Conservation (phyloP, 345 rosid genomes). For the Arabis alpina region DNA sequence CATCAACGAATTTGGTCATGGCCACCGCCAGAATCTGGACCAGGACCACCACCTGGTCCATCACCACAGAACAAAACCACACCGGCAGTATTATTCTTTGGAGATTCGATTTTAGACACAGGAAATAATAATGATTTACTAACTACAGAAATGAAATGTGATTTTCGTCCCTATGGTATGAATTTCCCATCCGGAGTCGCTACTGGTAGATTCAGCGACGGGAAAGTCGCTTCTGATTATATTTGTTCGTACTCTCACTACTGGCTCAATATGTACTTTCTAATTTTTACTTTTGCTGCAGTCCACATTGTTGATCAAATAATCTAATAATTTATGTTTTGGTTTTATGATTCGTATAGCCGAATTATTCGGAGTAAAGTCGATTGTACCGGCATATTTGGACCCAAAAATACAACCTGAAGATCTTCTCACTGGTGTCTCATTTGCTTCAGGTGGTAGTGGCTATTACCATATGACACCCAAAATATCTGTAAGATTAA, state of each 20-base stretch:
- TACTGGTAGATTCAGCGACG: conserved; percentile 55
- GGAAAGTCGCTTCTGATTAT: conserved; percentile 48
- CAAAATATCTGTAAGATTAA: conserved; percentile 42
- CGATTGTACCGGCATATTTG: conserved; percentile 52
- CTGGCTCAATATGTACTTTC: too few relatives aligned
- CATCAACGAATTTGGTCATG: not conserved
- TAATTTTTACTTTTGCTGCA: too few relatives aligned
- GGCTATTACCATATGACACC: conserved; percentile 64
- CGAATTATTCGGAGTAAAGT: conserved; percentile 53
- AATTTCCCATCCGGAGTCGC: conserved; percentile 45
- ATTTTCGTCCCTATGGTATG: conserved; percentile 56
- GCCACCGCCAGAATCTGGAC: not conserved
- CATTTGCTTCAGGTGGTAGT: conserved; percentile 63
- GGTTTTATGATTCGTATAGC: conserved; percentile 34
- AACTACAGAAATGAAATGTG: conserved; percentile 41
- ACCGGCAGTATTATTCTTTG: conserved; percentile 46
- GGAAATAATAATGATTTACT: conserved; percentile 54
- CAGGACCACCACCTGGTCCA: conserved; percentile 17
- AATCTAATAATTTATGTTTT: too few relatives aligned
- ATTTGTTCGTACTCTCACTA: conserved; percentile 13
- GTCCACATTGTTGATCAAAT: too few relatives aligned
- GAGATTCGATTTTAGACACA: conserved; percentile 54
- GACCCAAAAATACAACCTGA: conserved; percentile 47
- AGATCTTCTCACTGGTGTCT: conserved; percentile 63
- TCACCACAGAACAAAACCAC: conserved; percentile 10